These are phyloP conservation scores for Plasmopara muralis DNA, from an alignment of 352 stramenopile genomes.

Conservation along the genomic window DNA sequence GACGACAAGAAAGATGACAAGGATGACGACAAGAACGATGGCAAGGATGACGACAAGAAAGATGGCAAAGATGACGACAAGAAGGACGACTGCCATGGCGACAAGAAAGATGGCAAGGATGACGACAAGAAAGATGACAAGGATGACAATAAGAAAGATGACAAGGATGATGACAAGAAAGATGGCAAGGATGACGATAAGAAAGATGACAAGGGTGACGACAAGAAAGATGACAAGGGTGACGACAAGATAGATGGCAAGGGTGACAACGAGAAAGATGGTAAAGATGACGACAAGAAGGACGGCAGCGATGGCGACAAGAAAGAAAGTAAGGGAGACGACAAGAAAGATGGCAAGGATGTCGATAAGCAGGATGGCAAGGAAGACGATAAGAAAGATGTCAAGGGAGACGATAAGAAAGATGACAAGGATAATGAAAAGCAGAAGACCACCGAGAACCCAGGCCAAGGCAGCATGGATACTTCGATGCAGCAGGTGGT, in stretches of 20 bases:
- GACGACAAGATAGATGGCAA: background rate
- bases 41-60: conserved; percentile 1
- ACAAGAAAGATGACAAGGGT: conserved; percentile 1
- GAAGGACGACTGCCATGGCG: too few relatives aligned
- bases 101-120: conserved; percentile 4
- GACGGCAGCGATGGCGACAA: background rate
- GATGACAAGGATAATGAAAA: background rate
- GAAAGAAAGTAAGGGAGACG: background rate
- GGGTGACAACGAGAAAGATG: too few relatives aligned
- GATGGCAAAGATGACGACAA: conserved; percentile 3
- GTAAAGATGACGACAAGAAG: background rate
- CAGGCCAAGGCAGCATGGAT: background rate
- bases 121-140: background rate
- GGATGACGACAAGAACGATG: background rate
- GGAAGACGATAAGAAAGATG: background rate
- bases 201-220: conserved; percentile 2
- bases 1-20: conserved; percentile 1
- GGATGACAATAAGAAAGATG: conserved; percentile 5
- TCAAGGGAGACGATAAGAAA: background rate
- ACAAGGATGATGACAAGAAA: conserved; percentile 11
- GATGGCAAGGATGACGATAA: conserved; percentile 1
- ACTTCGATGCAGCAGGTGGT: background rate
- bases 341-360: background rate
- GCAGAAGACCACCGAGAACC: background rate
- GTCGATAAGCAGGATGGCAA: background rate